Conservation (phyloP, 345 rosid genomes). For the Syzygium aromaticum region DNA sequence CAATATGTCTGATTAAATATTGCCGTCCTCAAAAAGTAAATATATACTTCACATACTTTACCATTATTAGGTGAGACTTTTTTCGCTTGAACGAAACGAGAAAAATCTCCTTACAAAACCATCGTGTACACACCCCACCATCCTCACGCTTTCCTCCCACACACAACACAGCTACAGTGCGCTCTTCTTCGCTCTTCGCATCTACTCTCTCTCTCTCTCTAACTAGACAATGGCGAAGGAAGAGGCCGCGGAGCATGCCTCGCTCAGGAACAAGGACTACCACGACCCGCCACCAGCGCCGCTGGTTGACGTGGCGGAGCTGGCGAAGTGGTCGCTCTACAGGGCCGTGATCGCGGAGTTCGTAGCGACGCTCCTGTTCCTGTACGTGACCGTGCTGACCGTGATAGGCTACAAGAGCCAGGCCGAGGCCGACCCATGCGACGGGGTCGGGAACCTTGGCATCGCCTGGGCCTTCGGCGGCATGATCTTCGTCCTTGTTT, state of each 20-base stretch:
- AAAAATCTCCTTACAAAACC: neutral
- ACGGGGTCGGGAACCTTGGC: conserved; percentile 72
- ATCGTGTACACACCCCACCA: neutral
- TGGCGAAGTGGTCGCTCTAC: conserved; percentile 70
- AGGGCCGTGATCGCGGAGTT: conserved; percentile 83
- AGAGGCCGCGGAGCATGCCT: conserved; percentile 28
- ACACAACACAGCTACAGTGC: too few species aligned
- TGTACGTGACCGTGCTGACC: conserved; percentile 58
- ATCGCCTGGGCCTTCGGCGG: conserved; percentile 92
- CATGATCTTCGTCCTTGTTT: conserved; percentile 29
- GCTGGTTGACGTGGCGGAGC: conserved; percentile 44
- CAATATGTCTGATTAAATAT: too few species aligned
- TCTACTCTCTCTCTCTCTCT: neutral
- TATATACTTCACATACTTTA: too few species aligned
- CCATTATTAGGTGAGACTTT: too few species aligned
- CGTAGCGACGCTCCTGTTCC: conserved; percentile 74
- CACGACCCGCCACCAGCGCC: conserved; percentile 74
- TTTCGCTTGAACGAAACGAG: too few species aligned
- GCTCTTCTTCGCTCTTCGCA: neutral
- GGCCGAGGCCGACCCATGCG: conserved; percentile 36
- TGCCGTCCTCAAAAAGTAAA: too few species aligned
- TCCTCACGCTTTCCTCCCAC: neutral
- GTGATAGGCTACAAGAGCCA: conserved; percentile 71
- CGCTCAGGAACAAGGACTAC: conserved; percentile 59
- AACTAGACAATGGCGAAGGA: conserved; percentile 24